A percentile compares a stretch with the other conserved stretches of the same genome.
These are phyloP conservation scores for Podospora fimiseda DNA, from an alignment of 495 filamentous ascomycete species.

Conservation along the genomic window DNA sequence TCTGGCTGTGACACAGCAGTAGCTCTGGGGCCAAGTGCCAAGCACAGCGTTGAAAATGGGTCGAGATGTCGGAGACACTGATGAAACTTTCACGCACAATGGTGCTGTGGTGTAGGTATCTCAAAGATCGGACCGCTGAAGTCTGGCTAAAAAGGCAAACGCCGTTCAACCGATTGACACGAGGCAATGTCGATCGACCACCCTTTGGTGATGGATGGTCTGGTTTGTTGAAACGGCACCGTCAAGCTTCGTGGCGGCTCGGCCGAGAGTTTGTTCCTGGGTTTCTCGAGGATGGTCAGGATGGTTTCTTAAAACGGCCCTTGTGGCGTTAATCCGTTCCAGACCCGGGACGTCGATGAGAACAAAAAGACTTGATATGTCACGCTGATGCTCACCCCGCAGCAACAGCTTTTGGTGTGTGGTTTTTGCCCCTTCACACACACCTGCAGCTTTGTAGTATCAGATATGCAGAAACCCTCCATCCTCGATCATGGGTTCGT, in stretches of 20 bases:
- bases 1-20: not conserved
- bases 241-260: not conserved
- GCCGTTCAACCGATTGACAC: not conserved
- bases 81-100: too few species aligned
- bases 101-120: not conserved
- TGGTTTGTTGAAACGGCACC: not conserved
- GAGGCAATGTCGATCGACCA: too few species aligned
- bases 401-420: not conserved
- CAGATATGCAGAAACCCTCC: not conserved
- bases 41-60: not conserved
- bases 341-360: not conserved
- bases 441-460: not conserved
- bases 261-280: too few species aligned
- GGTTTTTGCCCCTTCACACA: conserved; percentile 9
- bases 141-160: not conserved
- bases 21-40: not conserved
- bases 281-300: not conserved
- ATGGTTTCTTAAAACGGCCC: not conserved
- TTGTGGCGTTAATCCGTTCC: not conserved
- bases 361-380: conserved; percentile 4
- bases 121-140: not conserved
- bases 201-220: too few species aligned
- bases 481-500: conserved; percentile 1
- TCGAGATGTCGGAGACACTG: not conserved
- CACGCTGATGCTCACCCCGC: conserved; percentile 8